Evolutionary conservation across 805 yeast species (phyloP).

Genomic region (Candida schatavii): DNA sequence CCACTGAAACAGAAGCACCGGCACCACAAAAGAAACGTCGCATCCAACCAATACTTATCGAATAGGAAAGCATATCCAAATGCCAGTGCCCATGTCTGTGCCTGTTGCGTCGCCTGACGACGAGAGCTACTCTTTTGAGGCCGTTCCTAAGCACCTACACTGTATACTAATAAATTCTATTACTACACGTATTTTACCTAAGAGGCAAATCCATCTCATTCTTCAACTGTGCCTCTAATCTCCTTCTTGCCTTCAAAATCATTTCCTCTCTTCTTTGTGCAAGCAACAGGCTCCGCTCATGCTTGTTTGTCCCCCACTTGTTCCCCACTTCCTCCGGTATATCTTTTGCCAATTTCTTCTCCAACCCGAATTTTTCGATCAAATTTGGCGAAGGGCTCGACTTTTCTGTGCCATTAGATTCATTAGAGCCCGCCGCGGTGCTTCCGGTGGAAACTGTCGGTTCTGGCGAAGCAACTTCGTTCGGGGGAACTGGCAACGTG

Average conservation of each 20-base stretch:
- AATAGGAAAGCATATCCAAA: not conserved
- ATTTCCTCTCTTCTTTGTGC: slow-evolving; percentile 35
- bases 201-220: slow-evolving; percentile 18
- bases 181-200: not conserved
- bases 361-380: slow-evolving; percentile 44
- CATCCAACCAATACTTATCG: slow-evolving; percentile 18
- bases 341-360: slow-evolving; percentile 18
- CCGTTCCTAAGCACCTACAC: too few species aligned
- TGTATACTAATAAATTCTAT: too few species aligned
- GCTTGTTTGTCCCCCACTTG: slow-evolving; percentile 22
- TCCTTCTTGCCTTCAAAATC: slow-evolving; percentile 41
- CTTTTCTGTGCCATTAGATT: too few species aligned
- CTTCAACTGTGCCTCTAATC: slow-evolving; percentile 43
- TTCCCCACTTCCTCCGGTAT: slow-evolving; percentile 29
- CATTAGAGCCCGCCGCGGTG: slow-evolving; percentile 6
- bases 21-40: slow-evolving; percentile 9
- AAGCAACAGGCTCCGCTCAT: slow-evolving; percentile 19
- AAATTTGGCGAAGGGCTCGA: slow-evolving; percentile 27
- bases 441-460: slow-evolving; percentile 8
- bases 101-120: too few species aligned
- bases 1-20: not conserved
- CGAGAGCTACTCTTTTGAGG: too few species aligned
- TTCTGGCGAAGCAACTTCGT: slow-evolving; percentile 17
- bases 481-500: slow-evolving; percentile 56
- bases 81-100: too few species aligned